Base-by-base conservation (phyloP, 305 asterid species). In the Fraxinus sp. region DNA sequence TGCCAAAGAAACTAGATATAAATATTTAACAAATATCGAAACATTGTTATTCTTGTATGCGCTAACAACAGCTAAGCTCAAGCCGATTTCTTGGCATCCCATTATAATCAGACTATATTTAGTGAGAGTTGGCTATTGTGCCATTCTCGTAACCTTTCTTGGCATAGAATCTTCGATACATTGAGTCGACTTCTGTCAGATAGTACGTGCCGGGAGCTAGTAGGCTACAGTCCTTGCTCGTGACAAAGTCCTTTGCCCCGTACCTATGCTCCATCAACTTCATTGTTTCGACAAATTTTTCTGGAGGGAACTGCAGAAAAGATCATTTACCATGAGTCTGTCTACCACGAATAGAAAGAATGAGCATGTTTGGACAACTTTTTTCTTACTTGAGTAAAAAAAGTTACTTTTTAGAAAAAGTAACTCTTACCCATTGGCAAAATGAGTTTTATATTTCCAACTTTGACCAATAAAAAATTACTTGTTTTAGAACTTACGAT, bases 241-340 rank as follows among this genome's bases (percentile, higher is more conserved):
- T 94, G 72, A 91, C 87, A 1, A 90, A 92, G 90, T 91, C 97
- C 83, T 96, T 96, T 80, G 90, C 94, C 55, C 99, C 99, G 66
- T 94, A 96, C 80, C 98, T 93, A 77, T 93, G 96, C 97, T 96
- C 98, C 99, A 96, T 96, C 81, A 96, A 77, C 86, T 94, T 88
- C 98, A 96, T 89, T 13, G 81, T 86, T 62, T 93, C 97, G 78
- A 91, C 91, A 10, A 96, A 96, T 87, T 94, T 91, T 83, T 92
- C 97, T 0, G 99, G 99, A 49, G 91, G 86, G 68, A 89, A 86
- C 99, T 96, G 97, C 89, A 77, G n/a, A 11, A 30, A 49, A 81
- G 0, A 78, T 68, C 3, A 28, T 71, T 28, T 66, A 66, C 7
- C 73, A 64, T 10, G 73, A 22, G 71, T 20, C 71, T 22, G 13